These are phyloP conservation scores for Tolypocladium sp. DNA, from an alignment of 2,329 filamentous ascomycete genomes.

Conservation along the genomic window DNA sequence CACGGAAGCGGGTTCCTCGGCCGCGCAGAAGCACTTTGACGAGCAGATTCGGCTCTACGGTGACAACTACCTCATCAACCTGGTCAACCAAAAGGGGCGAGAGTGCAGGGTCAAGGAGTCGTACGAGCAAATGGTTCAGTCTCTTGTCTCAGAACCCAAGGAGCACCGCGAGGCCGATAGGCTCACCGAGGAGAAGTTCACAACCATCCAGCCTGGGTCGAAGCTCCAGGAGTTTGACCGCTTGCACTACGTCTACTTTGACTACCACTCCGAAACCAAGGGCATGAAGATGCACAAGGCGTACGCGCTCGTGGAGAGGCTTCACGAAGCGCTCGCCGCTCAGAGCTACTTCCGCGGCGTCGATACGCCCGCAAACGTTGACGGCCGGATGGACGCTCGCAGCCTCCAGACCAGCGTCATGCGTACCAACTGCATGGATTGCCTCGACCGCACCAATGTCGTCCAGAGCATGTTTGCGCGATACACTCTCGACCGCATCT, in stretches of 20 bases:
- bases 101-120: constrained; percentile 85
- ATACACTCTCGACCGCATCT: constrained; percentile 79
- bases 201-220: constrained; percentile 58
- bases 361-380: constrained; percentile 64
- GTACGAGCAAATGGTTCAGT: constrained; percentile 82
- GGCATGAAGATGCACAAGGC: constrained; percentile 89
- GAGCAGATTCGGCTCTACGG: constrained; percentile 92
- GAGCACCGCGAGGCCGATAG: constrained; percentile 58
- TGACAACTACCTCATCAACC: constrained; percentile 93
- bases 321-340: constrained; percentile 64
- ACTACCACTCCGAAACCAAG: constrained; percentile 97
- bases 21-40: constrained; percentile 79
- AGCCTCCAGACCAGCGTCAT: constrained; percentile 82
- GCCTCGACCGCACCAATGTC: constrained; percentile 93
- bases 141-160: constrained; percentile 58
- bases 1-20: constrained; percentile 68
- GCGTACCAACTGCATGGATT: constrained; percentile 98
- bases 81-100: constrained; percentile 92
- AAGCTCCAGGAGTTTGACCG: constrained; percentile 61
- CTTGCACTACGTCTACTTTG: constrained; percentile 95
- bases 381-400: constrained; percentile 69
- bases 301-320: constrained; percentile 72
- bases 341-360: constrained; percentile 91
- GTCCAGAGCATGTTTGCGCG: constrained; percentile 95
- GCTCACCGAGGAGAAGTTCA: constrained; percentile 70